phyloP scores from a whole-genome alignment of 2,329 filamentous ascomycete species.

The Helicocarpus griseus region DNA sequence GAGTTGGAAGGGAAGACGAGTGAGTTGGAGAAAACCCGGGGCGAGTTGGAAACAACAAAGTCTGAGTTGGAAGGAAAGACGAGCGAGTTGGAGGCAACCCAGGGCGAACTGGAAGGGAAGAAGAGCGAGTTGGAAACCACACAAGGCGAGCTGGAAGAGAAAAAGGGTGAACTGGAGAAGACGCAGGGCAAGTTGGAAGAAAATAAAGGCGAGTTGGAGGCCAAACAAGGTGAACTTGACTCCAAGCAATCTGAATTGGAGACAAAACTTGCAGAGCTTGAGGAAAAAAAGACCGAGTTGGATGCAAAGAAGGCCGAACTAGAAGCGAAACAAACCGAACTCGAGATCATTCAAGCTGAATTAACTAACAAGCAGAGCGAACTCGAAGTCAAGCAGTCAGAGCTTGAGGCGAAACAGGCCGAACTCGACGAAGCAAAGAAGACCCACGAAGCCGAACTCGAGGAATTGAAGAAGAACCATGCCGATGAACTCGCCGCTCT shows the following conservation, averaged over 20 bases:
- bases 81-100: conserved; percentile 8
- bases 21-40: conserved; percentile 14
- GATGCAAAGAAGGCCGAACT: conserved; percentile 16
- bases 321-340: conserved; percentile 12
- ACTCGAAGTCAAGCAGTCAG: conserved; percentile 9
- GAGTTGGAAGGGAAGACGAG: too few relatives aligned
- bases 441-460: conserved; percentile 26
- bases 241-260: conserved; percentile 14
- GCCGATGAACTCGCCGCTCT: conserved; percentile 13
- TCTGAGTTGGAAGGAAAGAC: conserved; percentile 11
- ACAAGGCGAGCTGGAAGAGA: not conserved
- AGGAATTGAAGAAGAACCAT: conserved; percentile 21
- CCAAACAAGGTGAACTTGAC: conserved; percentile 14
- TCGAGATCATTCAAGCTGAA: conserved; percentile 10
- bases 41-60: conserved; percentile 12
- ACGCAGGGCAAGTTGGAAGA: conserved; percentile 13
- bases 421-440: conserved; percentile 21
- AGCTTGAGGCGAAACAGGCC: conserved; percentile 12
- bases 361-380: conserved; percentile 9
- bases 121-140: not conserved
- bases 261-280: conserved; percentile 20
- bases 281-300: conserved; percentile 24
- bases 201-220: conserved; percentile 19
- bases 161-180: conserved; percentile 11
- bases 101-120: conserved; percentile 10